A percentile compares a stretch with the other conserved stretches of the same genome.
Conservation (phyloP, 129 eudicot species). For the Helianthus annuus region DNA sequence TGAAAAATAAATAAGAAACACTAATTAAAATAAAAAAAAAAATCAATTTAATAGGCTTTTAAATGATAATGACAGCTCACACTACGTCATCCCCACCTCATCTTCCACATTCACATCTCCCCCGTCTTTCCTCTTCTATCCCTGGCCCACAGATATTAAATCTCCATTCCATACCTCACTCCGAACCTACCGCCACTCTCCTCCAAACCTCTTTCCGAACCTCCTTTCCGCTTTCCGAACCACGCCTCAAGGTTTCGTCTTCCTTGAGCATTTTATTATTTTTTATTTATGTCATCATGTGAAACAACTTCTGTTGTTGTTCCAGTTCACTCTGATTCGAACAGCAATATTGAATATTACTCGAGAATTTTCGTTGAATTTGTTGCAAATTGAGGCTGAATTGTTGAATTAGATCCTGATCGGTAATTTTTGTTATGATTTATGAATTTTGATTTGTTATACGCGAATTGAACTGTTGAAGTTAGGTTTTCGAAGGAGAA, state of each 20-base stretch:
- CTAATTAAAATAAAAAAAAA: not conserved
- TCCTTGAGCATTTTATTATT: conserved; percentile 21
- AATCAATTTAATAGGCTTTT: conserved; percentile 24
- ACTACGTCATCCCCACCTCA: conserved; percentile 30
- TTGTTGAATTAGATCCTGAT: conserved; percentile 23
- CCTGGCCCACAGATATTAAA: conserved; percentile 24
- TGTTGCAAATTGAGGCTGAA: not conserved
- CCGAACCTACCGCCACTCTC: conserved; percentile 11
- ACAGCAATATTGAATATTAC: too few species aligned
- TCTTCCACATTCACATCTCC: conserved; percentile 17
- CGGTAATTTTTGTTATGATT: not conserved
- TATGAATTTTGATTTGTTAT: conserved; percentile 8
- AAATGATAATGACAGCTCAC: conserved; percentile 34
- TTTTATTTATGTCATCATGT: conserved; percentile 22
- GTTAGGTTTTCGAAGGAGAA: not conserved
- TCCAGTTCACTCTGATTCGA: too few species aligned
- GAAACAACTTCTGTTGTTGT: conserved; percentile 18
- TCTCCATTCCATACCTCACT: conserved; percentile 13
- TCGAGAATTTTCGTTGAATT: not conserved
- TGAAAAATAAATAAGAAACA: not conserved
- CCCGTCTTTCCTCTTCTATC: conserved; percentile 11
- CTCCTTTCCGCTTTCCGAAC: conserved; percentile 28
- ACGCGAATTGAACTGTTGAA: not conserved
- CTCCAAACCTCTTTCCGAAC: not conserved
- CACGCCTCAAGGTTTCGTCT: conserved; percentile 32